Percentiles rank a stretch among this genome's conserved stretches.
Evolutionary conservation across 2,329 filamentous ascomycete species (phyloP).

Genomic region (Aureobasidium namibiae): DNA sequence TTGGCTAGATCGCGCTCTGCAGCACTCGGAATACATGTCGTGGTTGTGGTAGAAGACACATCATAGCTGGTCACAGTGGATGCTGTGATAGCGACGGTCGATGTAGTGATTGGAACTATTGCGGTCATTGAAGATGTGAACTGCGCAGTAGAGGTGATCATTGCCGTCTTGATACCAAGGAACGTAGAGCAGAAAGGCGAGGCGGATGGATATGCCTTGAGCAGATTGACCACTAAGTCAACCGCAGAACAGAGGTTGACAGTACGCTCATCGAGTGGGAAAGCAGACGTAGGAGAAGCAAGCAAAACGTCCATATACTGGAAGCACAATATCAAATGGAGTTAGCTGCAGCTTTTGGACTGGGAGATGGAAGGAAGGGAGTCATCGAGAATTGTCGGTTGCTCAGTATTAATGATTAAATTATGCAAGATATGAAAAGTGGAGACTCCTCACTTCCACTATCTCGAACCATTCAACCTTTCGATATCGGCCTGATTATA

Average conservation of each 20-base stretch:
- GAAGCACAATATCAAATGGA: too few species aligned
- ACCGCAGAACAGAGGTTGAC: neutral
- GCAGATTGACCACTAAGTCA: neutral
- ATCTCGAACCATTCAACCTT: neutral
- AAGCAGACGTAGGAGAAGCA: neutral
- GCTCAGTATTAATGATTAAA: neutral
- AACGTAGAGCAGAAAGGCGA: constrained; percentile 15
- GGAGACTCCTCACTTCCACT: neutral
- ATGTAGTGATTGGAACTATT: neutral
- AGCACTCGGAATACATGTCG: neutral
- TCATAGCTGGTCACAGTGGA: neutral
- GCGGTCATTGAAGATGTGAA: constrained; percentile 6
- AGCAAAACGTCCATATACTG: neutral
- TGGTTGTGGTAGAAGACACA: neutral
- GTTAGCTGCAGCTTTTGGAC: too few species aligned
- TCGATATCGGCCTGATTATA: neutral
- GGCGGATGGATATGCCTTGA: neutral
- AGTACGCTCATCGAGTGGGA: neutral
- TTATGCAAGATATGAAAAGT: neutral
- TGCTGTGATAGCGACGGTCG: neutral
- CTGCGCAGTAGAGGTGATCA: constrained; percentile 5
- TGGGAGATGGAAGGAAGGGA: neutral
- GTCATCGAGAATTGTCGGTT: neutral
- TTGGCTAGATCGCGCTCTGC: constrained; percentile 1
- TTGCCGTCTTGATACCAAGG: constrained; percentile 8